phyloP scores from a whole-genome alignment of 1,284 basidiomycete species.

The Apiotrichum veenhuisii region DNA sequence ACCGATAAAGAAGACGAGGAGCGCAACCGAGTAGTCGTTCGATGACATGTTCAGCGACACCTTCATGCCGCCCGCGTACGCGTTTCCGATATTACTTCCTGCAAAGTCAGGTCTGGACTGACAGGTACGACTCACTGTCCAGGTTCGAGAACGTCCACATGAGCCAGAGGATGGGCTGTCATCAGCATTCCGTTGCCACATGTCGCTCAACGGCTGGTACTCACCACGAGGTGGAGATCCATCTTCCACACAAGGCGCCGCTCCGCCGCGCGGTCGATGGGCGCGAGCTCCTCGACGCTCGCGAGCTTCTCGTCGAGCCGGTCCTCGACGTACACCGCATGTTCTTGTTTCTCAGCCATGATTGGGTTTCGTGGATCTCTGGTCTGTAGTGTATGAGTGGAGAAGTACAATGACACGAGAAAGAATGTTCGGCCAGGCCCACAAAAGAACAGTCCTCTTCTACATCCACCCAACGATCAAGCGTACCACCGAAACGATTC shows the following conservation, averaged over 20 bases:
- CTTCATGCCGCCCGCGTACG: slow-evolving; percentile 20
- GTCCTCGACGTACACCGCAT: not conserved
- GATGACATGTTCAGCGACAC: slow-evolving; percentile 5
- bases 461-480: too few species aligned
- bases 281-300: not conserved
- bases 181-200: not conserved
- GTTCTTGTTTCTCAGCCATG: not conserved
- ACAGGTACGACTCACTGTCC: slow-evolving; percentile 3
- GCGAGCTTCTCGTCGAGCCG: not conserved
- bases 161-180: slow-evolving; percentile 18
- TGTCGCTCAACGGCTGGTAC: not conserved
- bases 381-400: not conserved
- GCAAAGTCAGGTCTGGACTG: not conserved
- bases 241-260: slow-evolving; percentile 15
- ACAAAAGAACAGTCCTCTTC: too few species aligned
- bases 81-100: slow-evolving; percentile 23
- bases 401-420: not conserved
- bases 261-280: slow-evolving; percentile 9
- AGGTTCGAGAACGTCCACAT: slow-evolving; percentile 21
- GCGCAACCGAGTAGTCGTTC: slow-evolving; percentile 12
- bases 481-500: too few species aligned
- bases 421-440: too few species aligned
- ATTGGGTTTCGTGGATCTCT: not conserved
- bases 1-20: slow-evolving; percentile 17
- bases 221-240: slow-evolving; percentile 14